Base-by-base conservation (phyloP, 495 filamentous ascomycete species). In the Podospora didyma region DNA sequence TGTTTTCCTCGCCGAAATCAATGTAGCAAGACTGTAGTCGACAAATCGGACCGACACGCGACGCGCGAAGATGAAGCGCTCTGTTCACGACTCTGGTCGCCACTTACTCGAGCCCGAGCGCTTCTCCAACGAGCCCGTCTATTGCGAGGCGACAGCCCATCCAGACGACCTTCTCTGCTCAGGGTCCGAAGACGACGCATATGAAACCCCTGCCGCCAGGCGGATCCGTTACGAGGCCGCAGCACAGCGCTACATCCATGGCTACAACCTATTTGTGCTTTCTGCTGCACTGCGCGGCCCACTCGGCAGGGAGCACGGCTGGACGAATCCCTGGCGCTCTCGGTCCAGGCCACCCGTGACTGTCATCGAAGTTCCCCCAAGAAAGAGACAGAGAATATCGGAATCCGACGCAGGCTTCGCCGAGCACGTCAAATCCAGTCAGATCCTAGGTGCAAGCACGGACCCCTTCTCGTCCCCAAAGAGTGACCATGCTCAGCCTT, bases 241-340 rank as follows among this genome's bases (percentile, higher is more conserved):
- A 17, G 87, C 79, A 9, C 71, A 78, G 34, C 70, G 79, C 16
- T 90, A 84, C 58, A 72, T 88, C 23, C 65, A 77, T 17, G 86
- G 86, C 1, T 73, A 73, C 31, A 75, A 78, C 2, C 58, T 86
- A 1, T 77, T 81, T 52, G 79, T 92, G 17, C 65, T 85, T 2
- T 87, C 86, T 5, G 83, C 86, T 12, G 74, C 76, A 10, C 69
- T 90, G 17, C 75, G 70, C 20, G 87, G 87, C 0, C 87, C 87
- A 0, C 86, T 89, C 49, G 78, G 83, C 16, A 66, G 58, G 61
- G 53, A 67, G 7, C 70, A 75, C 0, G 78, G 74, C 24, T 90
- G 87, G 87, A 57, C 60, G 22, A 89, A 89, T 59, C 87, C 86
- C 0, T 89, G 85, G 87, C 69, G 52, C 10, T 69, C 65, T 0